phyloP scores from a whole-genome alignment of 495 filamentous ascomycete species.

The Penicillium canariense region DNA sequence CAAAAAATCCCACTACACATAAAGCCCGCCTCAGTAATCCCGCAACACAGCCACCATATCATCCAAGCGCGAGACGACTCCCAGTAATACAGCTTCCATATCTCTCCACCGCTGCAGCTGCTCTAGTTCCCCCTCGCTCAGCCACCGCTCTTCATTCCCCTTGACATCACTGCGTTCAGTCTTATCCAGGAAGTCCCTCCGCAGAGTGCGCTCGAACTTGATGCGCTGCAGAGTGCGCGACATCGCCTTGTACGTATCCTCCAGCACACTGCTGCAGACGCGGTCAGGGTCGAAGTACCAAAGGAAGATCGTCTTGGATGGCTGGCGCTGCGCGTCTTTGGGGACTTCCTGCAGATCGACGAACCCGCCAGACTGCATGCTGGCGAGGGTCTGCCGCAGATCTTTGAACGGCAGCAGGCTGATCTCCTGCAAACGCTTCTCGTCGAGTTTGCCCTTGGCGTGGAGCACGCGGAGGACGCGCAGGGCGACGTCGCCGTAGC shows the following conservation, averaged over 20 bases:
- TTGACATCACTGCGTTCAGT: conserved; percentile 79
- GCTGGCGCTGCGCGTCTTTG: conserved; percentile 71
- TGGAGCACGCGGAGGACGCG: conserved; percentile 79
- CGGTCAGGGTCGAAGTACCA: conserved; percentile 85
- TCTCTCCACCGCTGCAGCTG: conserved; percentile 64
- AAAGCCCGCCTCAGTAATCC: conserved; percentile 63
- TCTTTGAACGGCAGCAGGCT: conserved; percentile 77
- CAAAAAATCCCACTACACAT: neutral
- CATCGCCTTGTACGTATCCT: conserved; percentile 86
- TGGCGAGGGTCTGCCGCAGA: conserved; percentile 73
- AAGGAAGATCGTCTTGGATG: conserved; percentile 77
- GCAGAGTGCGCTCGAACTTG: conserved; percentile 64
- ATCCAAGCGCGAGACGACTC: conserved; percentile 76
- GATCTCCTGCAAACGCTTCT: conserved; percentile 74
- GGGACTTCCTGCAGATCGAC: conserved; percentile 92
- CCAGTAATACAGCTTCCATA: conserved; percentile 71
- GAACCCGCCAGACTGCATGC: conserved; percentile 78
- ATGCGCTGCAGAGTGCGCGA: conserved; percentile 76
- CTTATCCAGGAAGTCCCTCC: conserved; percentile 67
- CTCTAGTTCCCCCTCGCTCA: conserved; percentile 65
- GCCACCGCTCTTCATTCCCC: conserved; percentile 72
- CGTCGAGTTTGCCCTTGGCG: conserved; percentile 85
- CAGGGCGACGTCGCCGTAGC: conserved; percentile 70
- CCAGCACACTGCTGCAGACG: conserved; percentile 60
- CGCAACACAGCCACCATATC: conserved; percentile 77